These are phyloP conservation scores for Blastocystis sp. DNA, from an alignment of 352 stramenopile species.

Conservation along the genomic window DNA sequence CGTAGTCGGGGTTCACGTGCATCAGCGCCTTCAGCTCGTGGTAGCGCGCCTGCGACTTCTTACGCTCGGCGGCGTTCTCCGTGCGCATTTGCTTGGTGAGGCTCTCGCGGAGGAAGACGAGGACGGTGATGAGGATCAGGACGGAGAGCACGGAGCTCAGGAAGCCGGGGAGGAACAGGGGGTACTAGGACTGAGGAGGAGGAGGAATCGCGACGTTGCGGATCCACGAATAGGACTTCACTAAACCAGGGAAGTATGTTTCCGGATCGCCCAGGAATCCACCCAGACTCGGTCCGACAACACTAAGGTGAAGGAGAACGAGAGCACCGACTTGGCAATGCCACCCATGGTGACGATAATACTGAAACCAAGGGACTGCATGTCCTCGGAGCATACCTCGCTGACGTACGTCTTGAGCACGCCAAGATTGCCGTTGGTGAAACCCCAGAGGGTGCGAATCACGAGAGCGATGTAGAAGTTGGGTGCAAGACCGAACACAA, in stretches of 20 bases:
- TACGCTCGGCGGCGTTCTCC: constrained; percentile 4
- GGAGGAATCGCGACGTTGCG: constrained; percentile 65
- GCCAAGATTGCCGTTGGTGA: constrained; percentile 61
- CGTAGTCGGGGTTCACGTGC: not conserved
- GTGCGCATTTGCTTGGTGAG: constrained; percentile 24
- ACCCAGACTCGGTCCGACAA: constrained; percentile 52
- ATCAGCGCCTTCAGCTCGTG: constrained; percentile 5
- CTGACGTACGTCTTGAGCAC: constrained; percentile 67
- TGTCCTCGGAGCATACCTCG: constrained; percentile 52
- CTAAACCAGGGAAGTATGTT: constrained; percentile 52
- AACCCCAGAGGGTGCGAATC: constrained; percentile 49
- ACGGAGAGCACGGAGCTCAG: constrained; percentile 26
- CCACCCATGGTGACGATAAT: constrained; percentile 54
- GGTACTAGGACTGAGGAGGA: constrained; percentile 1
- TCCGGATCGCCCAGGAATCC: constrained; percentile 64
- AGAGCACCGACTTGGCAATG: constrained; percentile 19
- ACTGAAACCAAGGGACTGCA: constrained; percentile 28
- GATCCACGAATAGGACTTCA: constrained; percentile 45
- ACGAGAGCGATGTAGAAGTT: constrained; percentile 32
- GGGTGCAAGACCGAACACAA: constrained; percentile 46
- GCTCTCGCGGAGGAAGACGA: constrained; percentile 32
- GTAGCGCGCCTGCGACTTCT: constrained; percentile 24
- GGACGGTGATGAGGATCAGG: constrained; percentile 25
- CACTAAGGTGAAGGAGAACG: constrained; percentile 3
- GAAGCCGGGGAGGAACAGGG: constrained; percentile 44